Evolutionary conservation across 2,329 filamentous ascomycete genomes (phyloP), one percentile per base, ranked within the genome.

Genomic region (Cadophora gregata): DNA sequence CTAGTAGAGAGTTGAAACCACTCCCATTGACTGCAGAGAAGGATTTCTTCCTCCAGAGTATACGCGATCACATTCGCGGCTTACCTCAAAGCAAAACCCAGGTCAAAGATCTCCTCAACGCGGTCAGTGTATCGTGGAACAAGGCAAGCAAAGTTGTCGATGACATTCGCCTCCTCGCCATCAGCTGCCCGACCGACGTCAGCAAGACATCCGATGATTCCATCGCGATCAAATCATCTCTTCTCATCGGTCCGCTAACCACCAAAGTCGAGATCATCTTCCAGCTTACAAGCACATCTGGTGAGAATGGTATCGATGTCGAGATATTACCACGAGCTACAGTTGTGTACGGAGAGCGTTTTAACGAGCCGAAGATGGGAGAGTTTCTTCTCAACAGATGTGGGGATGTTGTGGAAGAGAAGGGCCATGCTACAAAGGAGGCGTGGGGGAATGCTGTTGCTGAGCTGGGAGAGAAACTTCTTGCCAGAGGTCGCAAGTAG

Each of bases 271-370:
- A 89, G 70, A 82, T 91, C 0, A 79, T 77, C 0, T 81, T 95
- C 65, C 82, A 83, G 19, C 77, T 95, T 27, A 80, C 78, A 0
- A 80, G 84, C 2, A 77, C 78, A 10, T 80, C 78, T 59, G 79
- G 79, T 0, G 79, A 79, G 0, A 80, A 81, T n/a, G 82, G 84
- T 3, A 79, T 90, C 12, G 82, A 86, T 0, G 82, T 92, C 42
- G 77, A 78, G 16, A 79, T 91, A 27, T 79, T 79, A 6, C 82
- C 84, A 1, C 80, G 80, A 25, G 90, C 88, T 0, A 83, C 81
- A 62, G 87, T 94, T 0, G 81, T 93, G 1, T 96, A 96, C 76
- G 92, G 92, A 0, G 91, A 95, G 79, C 84, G 86, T 67, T 93
- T 94, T 77, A 92, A 93, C 70, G 87, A 88, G 70, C 85, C 82